phyloP scores from a whole-genome alignment of 2,329 filamentous ascomycete genomes.

The Pseudogymnoascus sp. region DNA sequence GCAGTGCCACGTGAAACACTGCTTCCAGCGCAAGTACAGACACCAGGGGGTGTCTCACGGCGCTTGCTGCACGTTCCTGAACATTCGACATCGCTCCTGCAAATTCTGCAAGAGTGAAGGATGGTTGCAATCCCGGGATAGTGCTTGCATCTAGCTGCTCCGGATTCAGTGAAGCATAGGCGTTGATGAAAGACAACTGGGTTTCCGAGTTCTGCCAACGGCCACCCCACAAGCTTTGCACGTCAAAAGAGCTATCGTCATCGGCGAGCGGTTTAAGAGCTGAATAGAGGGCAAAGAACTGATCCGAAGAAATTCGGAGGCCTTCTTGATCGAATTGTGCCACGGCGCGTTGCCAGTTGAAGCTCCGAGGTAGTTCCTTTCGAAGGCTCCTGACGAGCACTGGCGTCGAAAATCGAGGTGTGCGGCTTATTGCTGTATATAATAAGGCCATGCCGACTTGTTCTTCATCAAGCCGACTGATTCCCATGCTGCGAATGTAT shows the following conservation, averaged over 20 bases:
- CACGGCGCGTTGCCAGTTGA: slow-evolving; percentile 65
- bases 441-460: slow-evolving; percentile 76
- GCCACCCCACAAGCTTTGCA: slow-evolving; percentile 85
- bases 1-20: slow-evolving; percentile 56
- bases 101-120: slow-evolving; percentile 62
- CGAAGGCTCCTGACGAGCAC: slow-evolving; percentile 54
- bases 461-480: slow-evolving; percentile 63
- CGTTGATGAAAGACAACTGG: slow-evolving; percentile 86
- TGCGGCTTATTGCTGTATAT: slow-evolving; percentile 51
- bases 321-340: slow-evolving; percentile 71
- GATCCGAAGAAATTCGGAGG: slow-evolving; percentile 64
- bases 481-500: slow-evolving; percentile 44
- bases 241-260: slow-evolving; percentile 57
- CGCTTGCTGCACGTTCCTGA: slow-evolving; percentile 51
- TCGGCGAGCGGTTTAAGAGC: slow-evolving; percentile 65
- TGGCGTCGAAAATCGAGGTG: slow-evolving; percentile 42
- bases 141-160: slow-evolving; percentile 74
- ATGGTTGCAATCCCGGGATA: slow-evolving; percentile 71
- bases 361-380: slow-evolving; percentile 51
- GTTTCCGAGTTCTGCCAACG: slow-evolving; percentile 78
- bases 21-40: slow-evolving; percentile 75
- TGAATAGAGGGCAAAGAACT: slow-evolving; percentile 75
- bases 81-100: slow-evolving; percentile 50
- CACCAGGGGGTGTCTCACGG: slow-evolving; percentile 76
- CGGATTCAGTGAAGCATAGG: slow-evolving; percentile 67